Conservation (phyloP, 768 basidiomycete genomes). For the Leucosporidium scottii region DNA sequence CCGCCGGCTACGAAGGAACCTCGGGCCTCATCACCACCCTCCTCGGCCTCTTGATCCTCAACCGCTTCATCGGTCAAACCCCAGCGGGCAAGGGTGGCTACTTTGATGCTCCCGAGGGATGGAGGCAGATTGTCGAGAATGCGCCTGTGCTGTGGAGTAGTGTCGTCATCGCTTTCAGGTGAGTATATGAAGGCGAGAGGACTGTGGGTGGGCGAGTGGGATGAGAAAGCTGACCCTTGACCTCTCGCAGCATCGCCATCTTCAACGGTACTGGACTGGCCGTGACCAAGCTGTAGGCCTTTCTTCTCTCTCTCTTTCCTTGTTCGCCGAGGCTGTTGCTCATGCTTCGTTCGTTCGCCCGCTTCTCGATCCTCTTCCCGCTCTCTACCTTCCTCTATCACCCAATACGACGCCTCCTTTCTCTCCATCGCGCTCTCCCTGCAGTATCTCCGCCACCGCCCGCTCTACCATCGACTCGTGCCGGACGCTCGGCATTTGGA, state of each 20-base stretch:
- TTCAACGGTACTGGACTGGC: constrained; percentile 59
- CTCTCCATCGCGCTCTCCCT: constrained; percentile 40
- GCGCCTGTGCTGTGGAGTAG: constrained; percentile 62
- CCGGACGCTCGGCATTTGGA: constrained; percentile 91
- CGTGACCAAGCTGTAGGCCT: constrained; percentile 35
- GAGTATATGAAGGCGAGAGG: not conserved
- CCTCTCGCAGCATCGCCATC: constrained; percentile 51
- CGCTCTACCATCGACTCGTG: constrained; percentile 89
- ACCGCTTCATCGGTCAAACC: constrained; percentile 39
- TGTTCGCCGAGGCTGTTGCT: not conserved
- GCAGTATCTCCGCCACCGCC: constrained; percentile 85
- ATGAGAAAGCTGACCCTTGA: too few relatives aligned
- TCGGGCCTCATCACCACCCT: constrained; percentile 79
- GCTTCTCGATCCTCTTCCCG: too few relatives aligned
- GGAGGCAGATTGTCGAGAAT: constrained; percentile 75
- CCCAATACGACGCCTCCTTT: too few relatives aligned
- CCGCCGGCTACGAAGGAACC: constrained; percentile 89
- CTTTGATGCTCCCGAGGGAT: constrained; percentile 85
- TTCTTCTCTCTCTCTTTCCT: too few relatives aligned
- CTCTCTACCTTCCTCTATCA: constrained; percentile 39
- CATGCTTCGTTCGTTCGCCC: too few relatives aligned
- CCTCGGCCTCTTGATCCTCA: constrained; percentile 67
- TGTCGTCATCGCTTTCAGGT: constrained; percentile 61
- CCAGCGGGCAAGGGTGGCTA: constrained; percentile 50
- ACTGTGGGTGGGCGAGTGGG: too few relatives aligned